These are phyloP conservation scores for Lactarius indigo DNA, from an alignment of 768 basidiomycete genomes.

Conservation along the genomic window DNA sequence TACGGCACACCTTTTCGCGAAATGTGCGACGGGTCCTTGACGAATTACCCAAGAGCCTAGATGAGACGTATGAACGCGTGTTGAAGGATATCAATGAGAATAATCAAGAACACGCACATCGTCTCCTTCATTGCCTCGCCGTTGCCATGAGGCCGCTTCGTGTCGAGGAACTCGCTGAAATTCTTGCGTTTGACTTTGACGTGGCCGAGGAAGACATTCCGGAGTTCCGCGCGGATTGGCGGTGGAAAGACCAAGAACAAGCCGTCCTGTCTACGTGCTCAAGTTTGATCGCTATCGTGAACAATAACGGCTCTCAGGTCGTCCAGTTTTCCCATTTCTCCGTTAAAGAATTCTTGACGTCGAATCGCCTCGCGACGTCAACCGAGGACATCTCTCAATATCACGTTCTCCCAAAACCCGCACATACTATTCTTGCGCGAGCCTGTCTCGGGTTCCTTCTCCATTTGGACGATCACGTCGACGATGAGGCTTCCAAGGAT, in stretches of 20 bases:
- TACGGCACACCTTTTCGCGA: no score
- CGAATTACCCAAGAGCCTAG: background rate
- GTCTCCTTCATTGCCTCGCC: slow-evolving; percentile 1
- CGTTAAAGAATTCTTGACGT: slow-evolving; percentile 1
- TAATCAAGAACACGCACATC: background rate
- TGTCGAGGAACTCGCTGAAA: slow-evolving; percentile 1
- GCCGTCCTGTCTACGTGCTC: background rate
- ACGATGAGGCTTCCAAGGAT: background rate
- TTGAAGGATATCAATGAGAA: background rate
- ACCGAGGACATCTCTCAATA: background rate
- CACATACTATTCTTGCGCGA: background rate
- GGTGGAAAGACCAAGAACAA: slow-evolving; percentile 2
- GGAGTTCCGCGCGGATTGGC: background rate
- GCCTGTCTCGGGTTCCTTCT: background rate
- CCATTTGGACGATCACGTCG: background rate
- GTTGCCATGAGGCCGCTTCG: background rate
- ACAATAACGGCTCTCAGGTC: background rate
- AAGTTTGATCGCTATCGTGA: background rate
- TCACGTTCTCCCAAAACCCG: background rate
- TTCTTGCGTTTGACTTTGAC: background rate
- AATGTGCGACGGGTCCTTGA: background rate
- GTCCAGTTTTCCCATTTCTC: slow-evolving; percentile 6
- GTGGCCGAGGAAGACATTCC: background rate
- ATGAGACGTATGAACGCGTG: slow-evolving; percentile 1
- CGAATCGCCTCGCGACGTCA: background rate